These are phyloP conservation scores for Chaetoscypha palmicola DNA, from an alignment of 2,329 filamentous ascomycete genomes.

Conservation along the genomic window DNA sequence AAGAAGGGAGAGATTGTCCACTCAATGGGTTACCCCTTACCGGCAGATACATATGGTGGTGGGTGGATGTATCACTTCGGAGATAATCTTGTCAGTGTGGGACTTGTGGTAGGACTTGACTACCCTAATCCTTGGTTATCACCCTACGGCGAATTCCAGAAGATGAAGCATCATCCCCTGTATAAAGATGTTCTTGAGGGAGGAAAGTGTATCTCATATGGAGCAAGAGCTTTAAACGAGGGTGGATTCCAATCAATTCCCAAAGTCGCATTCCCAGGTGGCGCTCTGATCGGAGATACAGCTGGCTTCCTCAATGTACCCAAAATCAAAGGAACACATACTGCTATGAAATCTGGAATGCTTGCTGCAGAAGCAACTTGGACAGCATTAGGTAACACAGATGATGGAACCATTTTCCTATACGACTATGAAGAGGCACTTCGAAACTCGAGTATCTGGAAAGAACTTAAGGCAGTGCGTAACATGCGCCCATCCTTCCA, in stretches of 20 bases:
- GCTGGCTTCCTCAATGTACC: slow-evolving; percentile 96
- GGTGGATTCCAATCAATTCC: slow-evolving; percentile 97
- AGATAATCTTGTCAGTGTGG: slow-evolving; percentile 89
- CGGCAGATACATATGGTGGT: slow-evolving; percentile 85
- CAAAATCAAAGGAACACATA: slow-evolving; percentile 98
- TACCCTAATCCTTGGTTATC: slow-evolving; percentile 96
- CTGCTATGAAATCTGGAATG: slow-evolving; percentile 96
- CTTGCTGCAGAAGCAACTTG: slow-evolving; percentile 88
- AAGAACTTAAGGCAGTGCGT: slow-evolving; percentile 86
- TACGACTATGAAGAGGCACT: slow-evolving; percentile 91
- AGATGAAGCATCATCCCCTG: slow-evolving; percentile 95
- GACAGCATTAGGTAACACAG: slow-evolving; percentile 56
- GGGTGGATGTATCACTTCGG: slow-evolving; percentile 99
- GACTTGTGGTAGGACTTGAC: slow-evolving; percentile 87
- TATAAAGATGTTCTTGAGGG: slow-evolving; percentile 84
- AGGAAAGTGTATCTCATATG: slow-evolving; percentile 96
- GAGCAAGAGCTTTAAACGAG: slow-evolving; percentile 83
- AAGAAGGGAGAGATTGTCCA: slow-evolving; percentile 78
- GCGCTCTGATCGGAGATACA: slow-evolving; percentile 90
- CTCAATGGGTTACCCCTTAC: slow-evolving; percentile 86
- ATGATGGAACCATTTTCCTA: slow-evolving; percentile 73
- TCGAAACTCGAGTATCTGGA: slow-evolving; percentile 83
- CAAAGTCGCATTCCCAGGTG: slow-evolving; percentile 92
- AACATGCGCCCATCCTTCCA: slow-evolving; percentile 98
- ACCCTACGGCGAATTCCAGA: slow-evolving; percentile 94